Percentiles rank a stretch among this genome's conserved stretches.
Evolutionary conservation across 139 green algal genomes (phyloP).

Genomic region (Coelastrella sp.): DNA sequence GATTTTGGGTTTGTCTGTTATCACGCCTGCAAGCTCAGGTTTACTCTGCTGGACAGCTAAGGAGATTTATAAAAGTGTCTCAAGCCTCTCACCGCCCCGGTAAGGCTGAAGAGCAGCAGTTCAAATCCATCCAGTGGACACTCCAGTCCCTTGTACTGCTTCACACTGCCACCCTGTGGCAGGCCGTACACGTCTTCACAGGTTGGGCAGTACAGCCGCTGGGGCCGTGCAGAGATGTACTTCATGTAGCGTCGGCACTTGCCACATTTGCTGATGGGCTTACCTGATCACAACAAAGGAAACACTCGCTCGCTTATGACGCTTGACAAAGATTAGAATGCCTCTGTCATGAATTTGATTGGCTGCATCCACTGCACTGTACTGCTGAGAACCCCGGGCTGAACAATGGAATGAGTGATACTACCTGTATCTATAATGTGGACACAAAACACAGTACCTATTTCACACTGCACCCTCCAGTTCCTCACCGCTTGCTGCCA

Average conservation of each 20-base stretch:
- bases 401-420: too few species aligned
- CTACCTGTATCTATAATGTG: too few species aligned
- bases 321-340: neutral
- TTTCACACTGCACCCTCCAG: too few species aligned
- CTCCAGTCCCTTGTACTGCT: slow-evolving; percentile 85
- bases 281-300: slow-evolving; percentile 56
- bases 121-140: slow-evolving; percentile 91
- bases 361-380: too few species aligned
- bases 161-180: slow-evolving; percentile 83
- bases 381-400: too few species aligned
- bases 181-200: slow-evolving; percentile 91
- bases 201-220: slow-evolving; percentile 87
- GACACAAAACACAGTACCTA: too few species aligned
- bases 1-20: too few species aligned
- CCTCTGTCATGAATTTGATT: too few species aligned
- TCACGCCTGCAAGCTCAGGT: too few species aligned
- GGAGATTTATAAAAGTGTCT: neutral
- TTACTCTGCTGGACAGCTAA: too few species aligned
- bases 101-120: slow-evolving; percentile 89
- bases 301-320: neutral
- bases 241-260: slow-evolving; percentile 91
- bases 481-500: slow-evolving; percentile 59
- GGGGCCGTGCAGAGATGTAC: slow-evolving; percentile 80
- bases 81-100: slow-evolving; percentile 46
- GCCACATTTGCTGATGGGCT: slow-evolving; percentile 86